Evolutionary conservation across 306 rosid genomes (phyloP).

Genomic region (Cyamopsis tetragonoloba): DNA sequence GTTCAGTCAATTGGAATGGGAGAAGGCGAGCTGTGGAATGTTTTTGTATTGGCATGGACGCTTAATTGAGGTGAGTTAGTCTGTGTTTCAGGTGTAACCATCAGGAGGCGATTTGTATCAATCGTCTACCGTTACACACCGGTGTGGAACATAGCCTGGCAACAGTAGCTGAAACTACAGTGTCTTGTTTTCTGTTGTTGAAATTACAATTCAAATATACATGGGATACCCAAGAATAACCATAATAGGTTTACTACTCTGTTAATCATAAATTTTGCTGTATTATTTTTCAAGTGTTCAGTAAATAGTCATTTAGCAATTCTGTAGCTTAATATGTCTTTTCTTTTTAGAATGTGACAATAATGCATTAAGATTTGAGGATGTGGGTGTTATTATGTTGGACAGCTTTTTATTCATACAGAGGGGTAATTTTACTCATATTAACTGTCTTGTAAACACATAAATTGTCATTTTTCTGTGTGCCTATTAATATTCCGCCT

Average conservation of each 20-base stretch:
- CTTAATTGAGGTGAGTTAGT: conserved; percentile 48
- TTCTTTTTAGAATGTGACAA: neutral
- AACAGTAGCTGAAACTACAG: neutral
- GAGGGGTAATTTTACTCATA: no score
- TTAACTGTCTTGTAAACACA: no score
- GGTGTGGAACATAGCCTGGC: neutral
- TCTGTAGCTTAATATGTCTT: neutral
- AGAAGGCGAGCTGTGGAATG: conserved; percentile 46
- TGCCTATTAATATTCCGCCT: no score
- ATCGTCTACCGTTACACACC: neutral
- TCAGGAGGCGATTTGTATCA: neutral
- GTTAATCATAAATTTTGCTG: neutral
- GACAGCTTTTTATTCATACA: no score
- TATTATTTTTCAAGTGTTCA: neutral
- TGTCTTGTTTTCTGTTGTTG: neutral
- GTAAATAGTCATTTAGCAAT: neutral
- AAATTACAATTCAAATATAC: neutral
- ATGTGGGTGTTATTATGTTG: neutral
- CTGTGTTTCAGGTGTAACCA: neutral
- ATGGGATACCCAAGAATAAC: neutral
- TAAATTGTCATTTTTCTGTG: no score
- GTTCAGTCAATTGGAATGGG: conserved; percentile 54
- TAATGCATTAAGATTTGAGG: neutral
- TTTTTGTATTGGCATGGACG: conserved; percentile 65
- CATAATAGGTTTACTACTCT: neutral